A percentile compares a stretch with the other conserved stretches of the same genome.
These are phyloP conservation scores for Psidium guajava DNA, from an alignment of 345 rosid species.

Conservation along the genomic window DNA sequence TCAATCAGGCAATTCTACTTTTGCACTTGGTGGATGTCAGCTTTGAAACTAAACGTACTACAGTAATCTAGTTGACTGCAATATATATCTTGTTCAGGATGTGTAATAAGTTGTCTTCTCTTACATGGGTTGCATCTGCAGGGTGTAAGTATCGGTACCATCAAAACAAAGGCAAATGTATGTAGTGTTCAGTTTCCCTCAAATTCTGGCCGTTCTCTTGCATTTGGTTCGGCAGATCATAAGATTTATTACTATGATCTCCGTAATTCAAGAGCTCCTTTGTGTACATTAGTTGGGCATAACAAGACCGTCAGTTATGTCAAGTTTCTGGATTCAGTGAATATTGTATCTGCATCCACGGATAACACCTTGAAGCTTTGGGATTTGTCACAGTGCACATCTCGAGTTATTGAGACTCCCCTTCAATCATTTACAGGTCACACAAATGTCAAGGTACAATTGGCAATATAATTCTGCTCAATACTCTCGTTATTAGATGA, in stretches of 20 bases:
- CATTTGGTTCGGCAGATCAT: slow-evolving; percentile 97
- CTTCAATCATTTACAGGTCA: slow-evolving; percentile 84
- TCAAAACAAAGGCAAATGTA: slow-evolving; percentile 85
- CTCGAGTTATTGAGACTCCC: slow-evolving; percentile 65
- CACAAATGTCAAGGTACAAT: slow-evolving; percentile 65
- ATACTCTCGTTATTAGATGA: not conserved
- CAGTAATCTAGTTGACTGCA: slow-evolving; percentile 31
- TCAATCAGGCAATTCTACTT: slow-evolving; percentile 98
- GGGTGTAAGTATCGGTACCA: slow-evolving; percentile 80
- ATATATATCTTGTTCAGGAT: slow-evolving; percentile 11
- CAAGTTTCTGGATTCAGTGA: slow-evolving; percentile 66
- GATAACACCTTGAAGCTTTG: slow-evolving; percentile 96
- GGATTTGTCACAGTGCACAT: slow-evolving; percentile 70
- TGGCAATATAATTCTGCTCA: not conserved
- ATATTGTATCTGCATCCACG: slow-evolving; percentile 83
- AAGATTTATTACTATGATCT: slow-evolving; percentile 86
- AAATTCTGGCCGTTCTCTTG: slow-evolving; percentile 69
- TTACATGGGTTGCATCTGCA: slow-evolving; percentile 42
- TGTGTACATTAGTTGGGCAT: slow-evolving; percentile 78
- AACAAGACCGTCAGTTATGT: slow-evolving; percentile 86
- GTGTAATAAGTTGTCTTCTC: slow-evolving; percentile 33
- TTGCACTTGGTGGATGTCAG: slow-evolving; percentile 80
- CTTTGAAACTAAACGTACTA: slow-evolving; percentile 67
- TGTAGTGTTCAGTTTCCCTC: slow-evolving; percentile 89
- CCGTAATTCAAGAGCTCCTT: slow-evolving; percentile 67